Evolutionary conservation across 2,329 filamentous ascomycete genomes (phyloP), one percentile per base, ranked within the genome.

Genomic region (Thielaviopsis euricoi): DNA sequence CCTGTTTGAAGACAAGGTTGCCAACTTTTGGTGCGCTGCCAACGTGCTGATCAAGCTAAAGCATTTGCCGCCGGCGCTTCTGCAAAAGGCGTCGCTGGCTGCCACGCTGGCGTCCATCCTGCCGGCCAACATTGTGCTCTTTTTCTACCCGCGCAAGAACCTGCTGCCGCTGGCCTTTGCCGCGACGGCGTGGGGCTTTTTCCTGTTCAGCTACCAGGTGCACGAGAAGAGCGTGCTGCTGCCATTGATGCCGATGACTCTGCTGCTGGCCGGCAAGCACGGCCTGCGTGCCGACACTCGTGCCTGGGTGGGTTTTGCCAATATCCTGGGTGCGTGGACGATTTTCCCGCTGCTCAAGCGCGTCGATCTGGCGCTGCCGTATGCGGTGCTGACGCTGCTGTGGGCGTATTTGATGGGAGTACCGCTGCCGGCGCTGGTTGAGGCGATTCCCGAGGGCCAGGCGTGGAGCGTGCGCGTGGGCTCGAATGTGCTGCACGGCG

Each of bases 1-100:
- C 3, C 74, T 98, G 6, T 98, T 97, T 66, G 94, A 98, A 71
- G 93, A 97, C 74, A 98, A 98, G 71, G 94, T 98, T 21, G 93
- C 93, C 66, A 98, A 98, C 68, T 86, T 96, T 66, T 98, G 93
- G 93, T 98, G 93, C 68, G 85, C 89, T 4, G 76, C 91, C 58
- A 94, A 97, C 67, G 85, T 93, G 0, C 77, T 94, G 58, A 77
- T 95, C 72, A 98, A 98, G 71, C 80, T 98, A 43, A 80, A 86
- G 62, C 74, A 80, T 19, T 93, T 89, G 63, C 82, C 87, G 0
- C 70, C 81, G 2, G 76, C 79, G 7, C 69, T 89, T 6, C 79
- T 98, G 29, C 89, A 95, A 67, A 81, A 81, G 56, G 80, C 82
- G 1, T 88, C 93, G 1, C 76, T 96, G 1, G 72, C 78, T 0